These are phyloP conservation scores for Exserohilum rostratum DNA, from an alignment of 2,329 filamentous ascomycete genomes.

Conservation along the genomic window DNA sequence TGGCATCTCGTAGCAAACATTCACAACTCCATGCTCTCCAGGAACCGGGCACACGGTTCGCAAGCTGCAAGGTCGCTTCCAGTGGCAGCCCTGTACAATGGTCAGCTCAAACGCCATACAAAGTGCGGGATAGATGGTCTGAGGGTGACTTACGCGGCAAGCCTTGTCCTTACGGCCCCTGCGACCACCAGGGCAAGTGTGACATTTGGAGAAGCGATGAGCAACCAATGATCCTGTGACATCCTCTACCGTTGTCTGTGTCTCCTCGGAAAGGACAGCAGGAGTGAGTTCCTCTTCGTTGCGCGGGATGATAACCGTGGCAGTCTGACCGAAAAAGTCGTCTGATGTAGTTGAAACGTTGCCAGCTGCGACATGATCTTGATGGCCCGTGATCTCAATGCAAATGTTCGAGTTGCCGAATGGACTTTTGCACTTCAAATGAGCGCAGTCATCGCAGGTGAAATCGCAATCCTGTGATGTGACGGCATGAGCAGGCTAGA, in stretches of 20 bases:
- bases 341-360: not conserved
- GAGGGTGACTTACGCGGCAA: conserved; percentile 8
- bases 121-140: too few species aligned
- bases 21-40: not conserved
- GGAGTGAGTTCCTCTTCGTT: too few species aligned
- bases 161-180: not conserved
- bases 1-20: not conserved
- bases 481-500: not conserved
- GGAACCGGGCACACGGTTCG: conserved; percentile 17
- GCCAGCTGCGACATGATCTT: not conserved
- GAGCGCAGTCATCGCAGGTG: not conserved
- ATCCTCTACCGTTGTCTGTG: too few species aligned
- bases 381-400: not conserved
- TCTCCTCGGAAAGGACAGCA: too few species aligned
- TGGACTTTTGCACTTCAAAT: not conserved
- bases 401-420: not conserved
- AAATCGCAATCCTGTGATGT: not conserved
- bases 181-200: too few species aligned
- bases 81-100: conserved; percentile 9
- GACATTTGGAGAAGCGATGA: too few species aligned
- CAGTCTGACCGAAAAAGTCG: not conserved
- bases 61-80: conserved; percentile 15
- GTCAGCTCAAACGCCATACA: not conserved
- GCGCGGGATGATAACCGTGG: not conserved
- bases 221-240: too few species aligned